Percentiles rank a stretch among this genome's conserved stretches.
Conservation (phyloP, 2,329 filamentous ascomycete genomes). For the Pseudocercospora cruenta region DNA sequence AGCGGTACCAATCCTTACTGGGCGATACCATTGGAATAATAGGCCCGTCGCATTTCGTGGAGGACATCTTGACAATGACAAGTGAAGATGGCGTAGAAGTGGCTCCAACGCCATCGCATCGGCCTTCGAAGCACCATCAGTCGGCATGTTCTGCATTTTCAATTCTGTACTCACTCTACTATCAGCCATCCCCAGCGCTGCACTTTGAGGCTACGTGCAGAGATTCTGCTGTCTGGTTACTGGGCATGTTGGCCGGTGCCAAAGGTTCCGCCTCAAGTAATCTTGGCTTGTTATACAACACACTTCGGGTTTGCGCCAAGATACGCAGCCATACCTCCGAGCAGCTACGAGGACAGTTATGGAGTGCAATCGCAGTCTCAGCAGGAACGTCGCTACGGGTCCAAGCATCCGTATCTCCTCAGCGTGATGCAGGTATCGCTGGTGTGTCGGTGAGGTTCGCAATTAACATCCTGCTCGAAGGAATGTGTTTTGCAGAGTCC, state of each 20-base stretch:
- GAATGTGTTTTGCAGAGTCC: conserved; percentile 47
- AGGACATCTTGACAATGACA: conserved; percentile 54
- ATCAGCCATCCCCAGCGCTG: conserved; percentile 21
- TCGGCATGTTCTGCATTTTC: conserved; percentile 64
- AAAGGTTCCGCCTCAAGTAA: conserved; percentile 24
- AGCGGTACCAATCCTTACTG: conserved; percentile 28
- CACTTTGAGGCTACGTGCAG: conserved; percentile 13
- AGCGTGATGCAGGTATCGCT: conserved; percentile 22
- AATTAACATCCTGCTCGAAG: conserved; percentile 67
- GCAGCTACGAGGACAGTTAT: conserved; percentile 15
- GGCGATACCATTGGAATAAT: conserved; percentile 54
- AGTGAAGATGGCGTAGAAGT: conserved; percentile 65
- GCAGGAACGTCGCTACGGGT: conserved; percentile 11
- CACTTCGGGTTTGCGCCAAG: conserved; percentile 13
- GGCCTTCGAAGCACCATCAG: conserved; percentile 55
- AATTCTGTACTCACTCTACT: conserved; percentile 46
- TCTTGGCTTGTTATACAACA: conserved; percentile 24
- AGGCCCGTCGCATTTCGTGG: conserved; percentile 55
- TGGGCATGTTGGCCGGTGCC: conserved; percentile 21
- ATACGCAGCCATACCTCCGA: neutral
- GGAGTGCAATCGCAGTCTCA: conserved; percentile 24
- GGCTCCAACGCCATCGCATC: conserved; percentile 68
- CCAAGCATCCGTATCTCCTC: conserved; percentile 12
- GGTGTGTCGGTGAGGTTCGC: conserved; percentile 62
- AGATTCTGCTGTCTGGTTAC: conserved; percentile 24